A percentile compares a stretch with the other conserved stretches of the same genome.
Conservation (phyloP, 441 rosid species). For the Codiaeum variegatum region DNA sequence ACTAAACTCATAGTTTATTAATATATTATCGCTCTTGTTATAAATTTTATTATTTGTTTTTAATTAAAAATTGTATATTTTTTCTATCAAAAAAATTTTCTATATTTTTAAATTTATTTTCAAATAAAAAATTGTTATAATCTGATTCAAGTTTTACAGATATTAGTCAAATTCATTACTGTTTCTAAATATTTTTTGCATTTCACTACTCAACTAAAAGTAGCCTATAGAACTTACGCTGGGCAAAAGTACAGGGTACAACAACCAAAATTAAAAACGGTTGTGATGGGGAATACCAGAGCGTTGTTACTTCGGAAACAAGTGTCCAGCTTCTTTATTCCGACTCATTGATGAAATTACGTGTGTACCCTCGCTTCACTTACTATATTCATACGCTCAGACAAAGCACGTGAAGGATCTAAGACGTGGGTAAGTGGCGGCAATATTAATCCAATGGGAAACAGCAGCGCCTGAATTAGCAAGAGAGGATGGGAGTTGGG, state of each 20-base stretch:
- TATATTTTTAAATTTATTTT: too few relatives aligned
- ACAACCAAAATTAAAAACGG: conserved; percentile 12
- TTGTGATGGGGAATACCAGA: conserved; percentile 17
- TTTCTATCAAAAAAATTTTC: too few relatives aligned
- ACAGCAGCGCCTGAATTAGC: conserved; percentile 18
- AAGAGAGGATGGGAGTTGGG: background rate
- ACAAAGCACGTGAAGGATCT: background rate
- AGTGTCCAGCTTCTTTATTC: conserved; percentile 34
- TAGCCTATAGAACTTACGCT: background rate
- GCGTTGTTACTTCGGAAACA: conserved; percentile 35
- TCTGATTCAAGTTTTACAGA: too few relatives aligned
- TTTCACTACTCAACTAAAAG: background rate
- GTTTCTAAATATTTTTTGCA: background rate
- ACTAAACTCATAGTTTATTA: background rate
- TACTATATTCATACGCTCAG: background rate
- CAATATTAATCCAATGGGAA: conserved; percentile 10
- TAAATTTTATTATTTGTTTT: background rate
- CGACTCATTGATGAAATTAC: conserved; percentile 27
- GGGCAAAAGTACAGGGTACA: conserved; percentile 9
- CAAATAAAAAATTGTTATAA: too few relatives aligned
- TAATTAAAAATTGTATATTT: too few relatives aligned
- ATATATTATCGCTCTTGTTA: too few relatives aligned
- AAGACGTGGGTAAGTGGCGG: conserved; percentile 6
- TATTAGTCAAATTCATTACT: too few relatives aligned
- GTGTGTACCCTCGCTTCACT: conserved; percentile 13